Percentiles rank a stretch among this genome's conserved stretches.
Conservation (phyloP, 108 stramenopile species). For the Nitzschia palea region DNA sequence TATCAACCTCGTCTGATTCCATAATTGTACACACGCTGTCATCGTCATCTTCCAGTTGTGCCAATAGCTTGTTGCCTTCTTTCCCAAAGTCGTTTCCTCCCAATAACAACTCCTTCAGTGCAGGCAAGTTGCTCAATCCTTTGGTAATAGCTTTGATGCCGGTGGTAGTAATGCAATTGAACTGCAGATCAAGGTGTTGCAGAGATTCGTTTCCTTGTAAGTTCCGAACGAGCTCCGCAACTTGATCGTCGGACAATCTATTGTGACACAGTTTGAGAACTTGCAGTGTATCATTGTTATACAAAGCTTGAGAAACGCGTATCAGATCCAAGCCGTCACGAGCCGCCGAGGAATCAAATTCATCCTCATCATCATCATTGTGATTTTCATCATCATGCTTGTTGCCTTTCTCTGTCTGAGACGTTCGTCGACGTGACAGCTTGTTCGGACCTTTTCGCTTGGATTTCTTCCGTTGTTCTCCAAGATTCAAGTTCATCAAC, state of each 20-base stretch:
- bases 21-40: conserved; percentile 28
- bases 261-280: conserved; percentile 25
- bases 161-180: conserved; percentile 17
- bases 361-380: conserved; percentile 2
- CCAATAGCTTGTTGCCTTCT: conserved; percentile 19
- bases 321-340: conserved; percentile 21
- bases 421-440: too few relatives aligned
- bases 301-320: conserved; percentile 1
- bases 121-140: conserved; percentile 1
- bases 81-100: conserved; percentile 33
- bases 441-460: neutral
- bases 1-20: neutral
- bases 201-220: conserved; percentile 19
- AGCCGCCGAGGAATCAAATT: neutral
- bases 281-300: conserved; percentile 1
- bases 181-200: conserved; percentile 23
- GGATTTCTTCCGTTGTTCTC: conserved; percentile 14
- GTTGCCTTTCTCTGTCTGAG: neutral
- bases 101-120: conserved; percentile 16
- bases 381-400: neutral
- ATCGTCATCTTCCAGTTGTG: conserved; percentile 21
- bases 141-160: conserved; percentile 12
- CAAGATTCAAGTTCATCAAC: conserved; percentile 8
- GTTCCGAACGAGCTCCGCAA: conserved; percentile 7
- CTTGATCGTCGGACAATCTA: conserved; percentile 5